These are phyloP conservation scores for Phytopythium boreale DNA, from an alignment of 352 stramenopile genomes.

Conservation along the genomic window DNA sequence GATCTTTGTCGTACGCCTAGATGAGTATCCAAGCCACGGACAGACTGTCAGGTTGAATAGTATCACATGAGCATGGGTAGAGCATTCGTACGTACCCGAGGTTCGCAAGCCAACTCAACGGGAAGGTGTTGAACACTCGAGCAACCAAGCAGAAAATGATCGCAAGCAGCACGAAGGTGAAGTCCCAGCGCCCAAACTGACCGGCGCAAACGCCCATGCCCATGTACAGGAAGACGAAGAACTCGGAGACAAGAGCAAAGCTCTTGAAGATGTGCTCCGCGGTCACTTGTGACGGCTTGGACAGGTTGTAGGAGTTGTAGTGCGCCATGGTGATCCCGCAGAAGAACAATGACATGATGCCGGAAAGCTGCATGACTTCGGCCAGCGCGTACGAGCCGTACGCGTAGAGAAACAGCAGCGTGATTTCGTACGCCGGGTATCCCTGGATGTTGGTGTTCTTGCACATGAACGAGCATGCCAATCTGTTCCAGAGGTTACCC, in stretches of 20 bases:
- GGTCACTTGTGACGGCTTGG: slow-evolving; percentile 59
- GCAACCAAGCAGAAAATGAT: slow-evolving; percentile 85
- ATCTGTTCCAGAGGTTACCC: slow-evolving; percentile 21
- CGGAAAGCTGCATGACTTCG: slow-evolving; percentile 70
- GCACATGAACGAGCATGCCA: slow-evolving; percentile 78
- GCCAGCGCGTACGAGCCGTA: slow-evolving; percentile 68
- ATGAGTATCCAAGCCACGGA: not conserved
- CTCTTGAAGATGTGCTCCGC: slow-evolving; percentile 77
- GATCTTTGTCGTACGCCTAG: slow-evolving; percentile 60
- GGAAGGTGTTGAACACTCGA: slow-evolving; percentile 95
- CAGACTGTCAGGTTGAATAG: slow-evolving; percentile 4
- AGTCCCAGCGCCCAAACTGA: slow-evolving; percentile 74
- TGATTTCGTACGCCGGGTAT: slow-evolving; percentile 79
- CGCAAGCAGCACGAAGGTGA: slow-evolving; percentile 83
- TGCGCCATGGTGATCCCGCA: slow-evolving; percentile 84
- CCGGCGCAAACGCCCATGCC: slow-evolving; percentile 69
- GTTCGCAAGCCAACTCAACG: slow-evolving; percentile 69
- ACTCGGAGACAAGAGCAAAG: slow-evolving; percentile 66
- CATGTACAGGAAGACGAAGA: slow-evolving; percentile 82
- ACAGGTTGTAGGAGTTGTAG: slow-evolving; percentile 80
- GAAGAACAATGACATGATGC: slow-evolving; percentile 94
- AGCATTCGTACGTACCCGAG: slow-evolving; percentile 28
- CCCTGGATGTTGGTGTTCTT: slow-evolving; percentile 77
- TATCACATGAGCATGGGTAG: not conserved
- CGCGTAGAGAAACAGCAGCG: slow-evolving; percentile 64